A percentile compares a stretch with the other conserved stretches of the same genome.
phyloP scores from a whole-genome alignment of 768 basidiomycete genomes.

The Boletus reticuloceps region DNA sequence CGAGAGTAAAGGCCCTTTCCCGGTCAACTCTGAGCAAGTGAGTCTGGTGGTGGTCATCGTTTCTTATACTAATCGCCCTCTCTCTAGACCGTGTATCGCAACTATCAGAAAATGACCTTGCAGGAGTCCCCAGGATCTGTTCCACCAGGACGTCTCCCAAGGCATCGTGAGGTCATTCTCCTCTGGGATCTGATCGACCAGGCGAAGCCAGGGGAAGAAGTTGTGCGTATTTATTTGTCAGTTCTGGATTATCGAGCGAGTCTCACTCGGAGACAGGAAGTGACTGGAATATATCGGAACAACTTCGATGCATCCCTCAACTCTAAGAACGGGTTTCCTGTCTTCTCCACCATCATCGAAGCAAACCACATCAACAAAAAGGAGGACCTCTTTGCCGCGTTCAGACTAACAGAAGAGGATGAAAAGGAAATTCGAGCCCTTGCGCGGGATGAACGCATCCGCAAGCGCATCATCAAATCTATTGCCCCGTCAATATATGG shows the following conservation, averaged over 20 bases:
- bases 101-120: conserved; percentile 98
- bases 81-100: conserved; percentile 91
- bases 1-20: conserved; percentile 92
- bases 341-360: conserved; percentile 97
- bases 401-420: conserved; percentile 95
- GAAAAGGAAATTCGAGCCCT: conserved; percentile 88
- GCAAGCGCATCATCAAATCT: conserved; percentile 96
- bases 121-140: conserved; percentile 98
- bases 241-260: background rate
- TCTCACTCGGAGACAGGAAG: conserved; percentile 59
- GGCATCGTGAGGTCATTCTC: conserved; percentile 94
- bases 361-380: conserved; percentile 99
- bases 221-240: conserved; percentile 54
- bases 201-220: conserved; percentile 98
- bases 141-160: conserved; percentile 93
- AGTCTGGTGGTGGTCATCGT: conserved; percentile 11
- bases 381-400: conserved; percentile 98
- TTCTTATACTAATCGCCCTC: background rate
- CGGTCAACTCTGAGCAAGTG: conserved; percentile 95
- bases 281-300: conserved; percentile 97
- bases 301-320: conserved; percentile 99
- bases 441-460: conserved; percentile 88
- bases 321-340: conserved; percentile 98
- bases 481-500: conserved; percentile 99
- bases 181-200: conserved; percentile 98